Conservation (phyloP, 441 rosid genomes). For the Daphne laureola region DNA sequence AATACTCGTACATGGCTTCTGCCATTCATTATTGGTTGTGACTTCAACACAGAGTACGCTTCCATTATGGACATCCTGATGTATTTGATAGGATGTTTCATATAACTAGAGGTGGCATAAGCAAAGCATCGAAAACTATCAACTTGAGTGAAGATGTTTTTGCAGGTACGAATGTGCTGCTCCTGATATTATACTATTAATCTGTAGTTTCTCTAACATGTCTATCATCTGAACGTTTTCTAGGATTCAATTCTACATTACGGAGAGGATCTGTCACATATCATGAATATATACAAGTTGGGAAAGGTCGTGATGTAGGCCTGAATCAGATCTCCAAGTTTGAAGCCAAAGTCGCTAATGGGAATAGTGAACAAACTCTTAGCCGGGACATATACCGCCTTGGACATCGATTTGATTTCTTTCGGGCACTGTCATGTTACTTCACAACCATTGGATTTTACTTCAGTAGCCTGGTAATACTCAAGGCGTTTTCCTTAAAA, state of each 20-base stretch:
- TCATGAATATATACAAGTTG: slow-evolving; percentile 93
- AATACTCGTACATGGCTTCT: slow-evolving; percentile 4
- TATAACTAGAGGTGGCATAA: slow-evolving; percentile 94
- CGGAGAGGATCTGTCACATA: slow-evolving; percentile 78
- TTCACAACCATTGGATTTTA: slow-evolving; percentile 96
- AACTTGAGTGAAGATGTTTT: slow-evolving; percentile 94
- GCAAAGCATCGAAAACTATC: slow-evolving; percentile 94
- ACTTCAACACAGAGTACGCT: slow-evolving; percentile 61
- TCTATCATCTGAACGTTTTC: slow-evolving; percentile 15
- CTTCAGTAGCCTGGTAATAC: slow-evolving; percentile 80
- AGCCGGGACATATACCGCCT: slow-evolving; percentile 93
- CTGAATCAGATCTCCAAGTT: slow-evolving; percentile 92
- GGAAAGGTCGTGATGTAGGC: slow-evolving; percentile 98
- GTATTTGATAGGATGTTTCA: slow-evolving; percentile 88
- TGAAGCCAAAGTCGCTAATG: slow-evolving; percentile 97
- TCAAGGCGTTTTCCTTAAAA: not conserved
- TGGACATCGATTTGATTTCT: slow-evolving; percentile 88
- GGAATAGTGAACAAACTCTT: slow-evolving; percentile 92
- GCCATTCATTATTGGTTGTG: slow-evolving; percentile 6
- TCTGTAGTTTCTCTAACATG: slow-evolving; percentile 13
- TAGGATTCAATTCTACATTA: slow-evolving; percentile 80
- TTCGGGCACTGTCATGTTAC: slow-evolving; percentile 95
- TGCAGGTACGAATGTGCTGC: slow-evolving; percentile 52
- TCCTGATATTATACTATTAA: slow-evolving; percentile 4
- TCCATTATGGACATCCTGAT: slow-evolving; percentile 99